These are phyloP conservation scores for Dioscorea alata DNA, from an alignment of 106 monocot genomes.

Conservation along the genomic window DNA sequence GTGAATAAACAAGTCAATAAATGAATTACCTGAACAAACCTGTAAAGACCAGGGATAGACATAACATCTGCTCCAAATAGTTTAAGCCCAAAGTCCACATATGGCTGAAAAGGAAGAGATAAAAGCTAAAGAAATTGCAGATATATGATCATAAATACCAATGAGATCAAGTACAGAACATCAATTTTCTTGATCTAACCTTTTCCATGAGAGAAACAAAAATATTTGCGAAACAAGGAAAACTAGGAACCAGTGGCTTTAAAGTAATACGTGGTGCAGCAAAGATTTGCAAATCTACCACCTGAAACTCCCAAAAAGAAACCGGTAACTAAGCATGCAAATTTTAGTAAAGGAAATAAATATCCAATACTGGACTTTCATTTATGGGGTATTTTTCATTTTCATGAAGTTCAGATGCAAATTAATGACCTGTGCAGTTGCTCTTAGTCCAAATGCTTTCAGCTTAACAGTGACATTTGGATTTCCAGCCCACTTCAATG, in stretches of 20 bases:
- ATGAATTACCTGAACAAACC: slow-evolving; percentile 59
- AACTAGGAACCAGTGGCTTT: slow-evolving; percentile 78
- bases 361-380: no score
- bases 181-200: slow-evolving; percentile 14
- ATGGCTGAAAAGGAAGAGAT: slow-evolving; percentile 43
- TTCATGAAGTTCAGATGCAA: neutral
- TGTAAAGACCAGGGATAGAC: slow-evolving; percentile 77
- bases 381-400: no score
- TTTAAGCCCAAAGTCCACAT: slow-evolving; percentile 89
- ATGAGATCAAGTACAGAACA: neutral
- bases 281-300: slow-evolving; percentile 83
- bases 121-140: neutral
- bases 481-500: slow-evolving; percentile 87
- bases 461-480: slow-evolving; percentile 64
- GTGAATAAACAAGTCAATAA: neutral
- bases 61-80: slow-evolving; percentile 79
- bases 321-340: no score
- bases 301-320: slow-evolving; percentile 32
- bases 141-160: neutral
- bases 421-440: slow-evolving; percentile 51
- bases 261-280: slow-evolving; percentile 70
- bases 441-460: slow-evolving; percentile 70
- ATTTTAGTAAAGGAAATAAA: no score
- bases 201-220: slow-evolving; percentile 86
- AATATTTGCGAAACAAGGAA: slow-evolving; percentile 88